Evolutionary conservation across 345 rosid species (phyloP).

Genomic region (Arabis alpina): DNA sequence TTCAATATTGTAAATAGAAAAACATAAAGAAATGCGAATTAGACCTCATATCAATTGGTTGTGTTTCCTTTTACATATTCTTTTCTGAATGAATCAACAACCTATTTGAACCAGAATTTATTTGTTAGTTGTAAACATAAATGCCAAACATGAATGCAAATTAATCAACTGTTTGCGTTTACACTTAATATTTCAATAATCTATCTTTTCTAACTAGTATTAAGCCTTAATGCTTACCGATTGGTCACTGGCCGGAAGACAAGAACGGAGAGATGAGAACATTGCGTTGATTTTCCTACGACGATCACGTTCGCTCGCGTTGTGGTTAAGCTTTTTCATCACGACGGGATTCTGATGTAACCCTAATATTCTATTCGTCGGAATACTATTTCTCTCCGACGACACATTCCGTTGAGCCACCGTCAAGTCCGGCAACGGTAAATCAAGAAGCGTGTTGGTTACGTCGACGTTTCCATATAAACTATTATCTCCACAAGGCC

Average conservation of each 20-base stretch:
- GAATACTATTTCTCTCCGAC: slow-evolving; percentile 1
- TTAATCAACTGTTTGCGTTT: no score
- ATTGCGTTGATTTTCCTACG: slow-evolving; percentile 64
- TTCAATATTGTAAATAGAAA: no score
- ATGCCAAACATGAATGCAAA: no score
- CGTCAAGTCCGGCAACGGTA: slow-evolving; percentile 35
- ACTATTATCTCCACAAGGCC: slow-evolving; percentile 33
- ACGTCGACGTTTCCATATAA: slow-evolving; percentile 7
- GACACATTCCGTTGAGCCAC: slow-evolving; percentile 35
- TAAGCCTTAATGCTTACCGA: slow-evolving; percentile 42
- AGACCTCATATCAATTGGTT: no score
- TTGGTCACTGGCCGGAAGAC: slow-evolving; percentile 56
- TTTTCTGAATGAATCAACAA: no score
- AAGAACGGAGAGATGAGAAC: slow-evolving; percentile 66
- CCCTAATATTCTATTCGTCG: background rate
- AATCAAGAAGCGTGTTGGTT: slow-evolving; percentile 32
- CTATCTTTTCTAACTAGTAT: no score
- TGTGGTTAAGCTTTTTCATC: slow-evolving; percentile 65
- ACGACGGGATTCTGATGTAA: background rate
- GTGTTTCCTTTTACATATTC: no score
- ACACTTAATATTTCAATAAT: background rate
- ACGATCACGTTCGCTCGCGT: slow-evolving; percentile 69
- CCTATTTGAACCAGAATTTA: no score
- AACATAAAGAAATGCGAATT: no score
- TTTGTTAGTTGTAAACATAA: no score